Evolutionary conservation across 176 grass and related monocot genomes (phyloP).

Genomic region (Aechmea fasciata): DNA sequence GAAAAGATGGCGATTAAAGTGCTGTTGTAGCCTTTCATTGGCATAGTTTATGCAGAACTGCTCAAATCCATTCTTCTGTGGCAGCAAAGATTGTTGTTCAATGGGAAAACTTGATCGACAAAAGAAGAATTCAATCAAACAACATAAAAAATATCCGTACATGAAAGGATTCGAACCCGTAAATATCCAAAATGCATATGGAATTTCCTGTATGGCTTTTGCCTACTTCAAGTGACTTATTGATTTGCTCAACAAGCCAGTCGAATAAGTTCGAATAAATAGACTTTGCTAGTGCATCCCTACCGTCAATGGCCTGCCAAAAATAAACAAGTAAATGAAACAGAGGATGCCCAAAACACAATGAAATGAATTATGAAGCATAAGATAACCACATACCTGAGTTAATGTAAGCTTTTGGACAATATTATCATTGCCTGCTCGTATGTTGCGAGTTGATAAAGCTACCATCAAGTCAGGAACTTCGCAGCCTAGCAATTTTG

Average conservation of each 20-base stretch:
- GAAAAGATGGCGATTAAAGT: conserved; percentile 91
- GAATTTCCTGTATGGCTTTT: conserved; percentile 49
- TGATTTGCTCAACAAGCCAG: conserved; percentile 84
- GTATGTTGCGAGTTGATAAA: conserved; percentile 79
- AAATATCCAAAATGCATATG: conserved; percentile 99
- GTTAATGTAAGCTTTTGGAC: conserved; percentile 71
- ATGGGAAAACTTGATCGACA: conserved; percentile 6
- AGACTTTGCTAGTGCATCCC: conserved; percentile 91
- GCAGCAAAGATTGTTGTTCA: conserved; percentile 20
- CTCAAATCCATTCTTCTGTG: conserved; percentile 92
- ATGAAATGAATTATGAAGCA: not conserved
- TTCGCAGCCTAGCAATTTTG: conserved; percentile 77
- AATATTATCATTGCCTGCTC: conserved; percentile 82
- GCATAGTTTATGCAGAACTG: conserved; percentile 99
- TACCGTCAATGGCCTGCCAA: conserved; percentile 65
- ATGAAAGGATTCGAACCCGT: conserved; percentile 91
- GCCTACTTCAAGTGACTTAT: conserved; percentile 54
- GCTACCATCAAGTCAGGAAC: conserved; percentile 46
- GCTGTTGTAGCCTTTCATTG: conserved; percentile 93
- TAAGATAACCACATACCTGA: conserved; percentile 48
- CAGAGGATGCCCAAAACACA: not conserved
- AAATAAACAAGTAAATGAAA: conserved; percentile 14
- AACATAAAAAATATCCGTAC: conserved; percentile 34
- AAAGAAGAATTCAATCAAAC: conserved; percentile 20
- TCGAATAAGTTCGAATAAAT: conserved; percentile 88